A percentile compares a stretch with the other conserved stretches of the same genome.
phyloP scores from a whole-genome alignment of 1,284 basidiomycete species.

The Sphaerobolus stellatus region DNA sequence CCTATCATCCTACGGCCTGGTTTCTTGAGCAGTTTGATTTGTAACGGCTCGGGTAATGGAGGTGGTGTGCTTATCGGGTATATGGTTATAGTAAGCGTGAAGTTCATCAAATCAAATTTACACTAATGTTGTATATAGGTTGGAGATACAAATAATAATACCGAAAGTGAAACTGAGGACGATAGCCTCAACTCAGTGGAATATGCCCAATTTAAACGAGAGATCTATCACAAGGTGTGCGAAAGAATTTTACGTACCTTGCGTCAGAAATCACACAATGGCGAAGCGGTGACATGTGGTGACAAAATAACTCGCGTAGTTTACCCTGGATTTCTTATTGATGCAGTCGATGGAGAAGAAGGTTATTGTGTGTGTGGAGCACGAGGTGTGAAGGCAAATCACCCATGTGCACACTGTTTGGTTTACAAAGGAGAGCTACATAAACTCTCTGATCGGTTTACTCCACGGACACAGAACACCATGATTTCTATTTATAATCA shows the following conservation, averaged over 20 bases:
- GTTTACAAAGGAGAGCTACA: slow-evolving; percentile 24
- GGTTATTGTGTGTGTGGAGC: slow-evolving; percentile 24
- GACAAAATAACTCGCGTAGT: slow-evolving; percentile 22
- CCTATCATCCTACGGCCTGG: slow-evolving; percentile 28
- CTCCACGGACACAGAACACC: background rate
- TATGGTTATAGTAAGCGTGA: slow-evolving; percentile 24
- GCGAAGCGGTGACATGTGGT: slow-evolving; percentile 24
- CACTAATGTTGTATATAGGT: background rate
- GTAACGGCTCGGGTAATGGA: slow-evolving; percentile 35
- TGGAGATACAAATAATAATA: slow-evolving; percentile 24
- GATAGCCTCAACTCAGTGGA: slow-evolving; percentile 13
- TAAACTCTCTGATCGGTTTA: slow-evolving; percentile 2
- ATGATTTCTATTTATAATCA: background rate
- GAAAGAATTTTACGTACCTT: slow-evolving; percentile 20
- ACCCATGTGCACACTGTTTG: slow-evolving; percentile 29
- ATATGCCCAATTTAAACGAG: slow-evolving; percentile 26
- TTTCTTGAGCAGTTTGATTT: slow-evolving; percentile 25
- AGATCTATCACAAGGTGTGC: slow-evolving; percentile 28
- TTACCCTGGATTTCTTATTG: slow-evolving; percentile 28
- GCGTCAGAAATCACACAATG: slow-evolving; percentile 18
- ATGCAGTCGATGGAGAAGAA: slow-evolving; percentile 32
- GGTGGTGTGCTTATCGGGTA: slow-evolving; percentile 20
- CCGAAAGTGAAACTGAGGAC: slow-evolving; percentile 16
- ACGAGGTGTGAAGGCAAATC: slow-evolving; percentile 21
- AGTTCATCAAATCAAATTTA: background rate